A percentile compares a stretch with the other conserved stretches of the same genome.
phyloP scores from a whole-genome alignment of 2,329 filamentous ascomycete genomes.

The Aspergillus viridinutans region DNA sequence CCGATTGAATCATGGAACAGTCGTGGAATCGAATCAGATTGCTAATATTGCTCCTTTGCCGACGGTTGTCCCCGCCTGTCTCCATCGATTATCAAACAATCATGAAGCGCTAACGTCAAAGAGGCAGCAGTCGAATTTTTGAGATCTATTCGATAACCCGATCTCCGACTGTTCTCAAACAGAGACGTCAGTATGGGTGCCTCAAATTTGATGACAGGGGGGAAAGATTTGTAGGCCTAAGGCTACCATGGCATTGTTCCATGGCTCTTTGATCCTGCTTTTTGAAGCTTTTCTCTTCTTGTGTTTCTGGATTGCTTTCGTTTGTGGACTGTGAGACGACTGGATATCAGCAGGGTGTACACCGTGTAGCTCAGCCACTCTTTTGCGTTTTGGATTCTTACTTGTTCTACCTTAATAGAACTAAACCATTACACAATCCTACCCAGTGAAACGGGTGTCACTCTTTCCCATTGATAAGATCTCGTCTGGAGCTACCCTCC shows the following conservation, averaged over 20 bases:
- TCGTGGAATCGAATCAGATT: not conserved
- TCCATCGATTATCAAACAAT: not conserved
- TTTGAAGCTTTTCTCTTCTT: not conserved
- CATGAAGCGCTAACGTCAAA: not conserved
- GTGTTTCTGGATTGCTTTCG: not conserved
- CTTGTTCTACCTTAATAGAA: not conserved
- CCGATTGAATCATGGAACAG: not conserved
- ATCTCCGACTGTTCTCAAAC: not conserved
- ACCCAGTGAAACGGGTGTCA: not conserved
- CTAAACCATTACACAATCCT: not conserved
- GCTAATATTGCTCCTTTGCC: not conserved
- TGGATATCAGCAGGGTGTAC: not conserved
- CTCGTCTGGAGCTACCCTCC: not conserved
- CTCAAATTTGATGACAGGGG: not conserved
- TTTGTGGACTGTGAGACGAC: not conserved
- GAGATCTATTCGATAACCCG: not conserved
- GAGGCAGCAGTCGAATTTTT: not conserved
- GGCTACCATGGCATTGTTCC: not conserved
- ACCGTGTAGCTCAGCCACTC: slow-evolving; percentile 2
- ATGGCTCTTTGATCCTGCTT: not conserved
- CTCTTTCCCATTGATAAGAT: not conserved
- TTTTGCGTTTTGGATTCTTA: not conserved
- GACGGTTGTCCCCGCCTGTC: not conserved
- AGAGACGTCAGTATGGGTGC: not conserved
- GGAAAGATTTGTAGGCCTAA: not conserved